Evolutionary conservation across 2,329 filamentous ascomycete genomes (phyloP), one percentile per base, ranked within the genome.

Genomic region (Coleophoma eucalyptorum): DNA sequence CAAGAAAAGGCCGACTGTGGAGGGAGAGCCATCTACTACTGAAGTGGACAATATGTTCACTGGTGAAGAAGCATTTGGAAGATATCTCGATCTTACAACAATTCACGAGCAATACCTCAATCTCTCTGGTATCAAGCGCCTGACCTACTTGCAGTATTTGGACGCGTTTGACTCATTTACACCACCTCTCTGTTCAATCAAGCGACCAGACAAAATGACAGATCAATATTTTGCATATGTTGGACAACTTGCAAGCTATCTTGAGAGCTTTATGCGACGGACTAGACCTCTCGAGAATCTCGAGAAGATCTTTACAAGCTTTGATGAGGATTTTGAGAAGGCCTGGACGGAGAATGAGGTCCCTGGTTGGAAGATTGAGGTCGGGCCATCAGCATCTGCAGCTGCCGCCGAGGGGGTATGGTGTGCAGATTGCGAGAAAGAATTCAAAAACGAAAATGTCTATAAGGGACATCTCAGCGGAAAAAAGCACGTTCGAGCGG

Each of bases 361-460:
- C 1, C 77, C 83, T 0, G 92, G 89, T 3, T 97, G 93, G 93
- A 78, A 81, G 53, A 72, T 75, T 40, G 84, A 89, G 43, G 50
- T 54, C 18, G 38, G 53, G 12, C 55, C 54, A 40, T 54, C 61
- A 32, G 53, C 57, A 4, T 55, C 54, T 45, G 57, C 53, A 20
- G 33, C 55, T n/a, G 56, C 64, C 63, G 76, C 62, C 1, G 86
- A 90, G 48, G 89, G 87, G 0, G 79, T 91, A 15, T 97, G 89
- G 88, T 99, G 94, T 63, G 78, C 86, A 5, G 91, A 92, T 55
- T 99, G 94, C 67, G 87, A 94, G 65, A 97, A 92, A 71, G 90
- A 93, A 53, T 99, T 97, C 72, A 91, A 89, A 63, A 97, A 97
- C 63, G 84, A 94, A 58, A 96, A 96, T 55, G 90, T 97, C 44